A percentile compares a stretch with the other conserved stretches of the same genome.
phyloP scores from a whole-genome alignment of 2,329 filamentous ascomycete genomes.

The Fusarium sp. region DNA sequence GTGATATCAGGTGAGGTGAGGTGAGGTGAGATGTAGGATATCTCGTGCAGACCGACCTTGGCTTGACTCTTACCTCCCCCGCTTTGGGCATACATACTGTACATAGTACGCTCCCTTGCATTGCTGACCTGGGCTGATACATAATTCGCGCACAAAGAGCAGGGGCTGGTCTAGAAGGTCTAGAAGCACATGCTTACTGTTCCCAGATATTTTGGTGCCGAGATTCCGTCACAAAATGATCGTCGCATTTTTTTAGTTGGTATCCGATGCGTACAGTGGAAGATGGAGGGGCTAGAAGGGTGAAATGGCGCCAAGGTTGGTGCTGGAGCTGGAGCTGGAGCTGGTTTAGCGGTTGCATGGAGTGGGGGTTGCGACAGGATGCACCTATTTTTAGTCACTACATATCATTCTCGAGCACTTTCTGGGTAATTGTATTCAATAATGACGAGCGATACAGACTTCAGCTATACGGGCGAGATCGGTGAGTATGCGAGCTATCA shows the following conservation, averaged over 20 bases:
- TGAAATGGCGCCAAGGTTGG: background rate
- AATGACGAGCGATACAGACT: background rate
- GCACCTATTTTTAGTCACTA: background rate
- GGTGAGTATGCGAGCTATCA: background rate
- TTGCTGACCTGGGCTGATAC: background rate
- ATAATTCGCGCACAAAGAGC: background rate
- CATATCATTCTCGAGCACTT: background rate
- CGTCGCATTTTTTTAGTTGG: background rate
- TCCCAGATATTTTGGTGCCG: background rate
- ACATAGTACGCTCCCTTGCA: background rate
- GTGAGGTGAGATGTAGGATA: background rate
- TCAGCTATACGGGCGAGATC: accelerated
- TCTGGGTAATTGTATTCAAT: background rate
- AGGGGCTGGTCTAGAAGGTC: background rate
- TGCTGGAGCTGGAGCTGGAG: background rate
- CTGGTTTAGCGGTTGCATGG: background rate
- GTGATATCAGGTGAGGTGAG: background rate
- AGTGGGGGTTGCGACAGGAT: background rate
- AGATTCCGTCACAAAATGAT: background rate
- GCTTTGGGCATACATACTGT: background rate
- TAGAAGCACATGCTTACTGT: background rate
- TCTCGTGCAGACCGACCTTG: background rate
- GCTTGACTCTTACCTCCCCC: background rate
- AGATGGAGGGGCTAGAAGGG: background rate
- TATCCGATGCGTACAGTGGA: background rate